Conservation (phyloP, 176 grass and related monocot species). For the Bothriochloa decipiens region DNA sequence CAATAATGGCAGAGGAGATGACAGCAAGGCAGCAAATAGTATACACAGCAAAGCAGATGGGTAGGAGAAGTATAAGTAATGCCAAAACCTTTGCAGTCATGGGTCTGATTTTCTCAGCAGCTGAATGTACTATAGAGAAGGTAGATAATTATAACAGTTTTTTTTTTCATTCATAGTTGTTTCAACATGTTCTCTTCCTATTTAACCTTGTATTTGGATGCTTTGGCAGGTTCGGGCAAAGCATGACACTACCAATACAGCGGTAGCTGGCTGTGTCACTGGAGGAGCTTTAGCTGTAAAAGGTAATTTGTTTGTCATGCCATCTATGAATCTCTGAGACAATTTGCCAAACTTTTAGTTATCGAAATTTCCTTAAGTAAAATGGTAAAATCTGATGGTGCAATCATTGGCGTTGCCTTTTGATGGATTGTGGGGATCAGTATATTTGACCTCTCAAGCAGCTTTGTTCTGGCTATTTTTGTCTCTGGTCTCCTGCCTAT, state of each 20-base stretch:
- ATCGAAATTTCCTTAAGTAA: slow-evolving; percentile 10
- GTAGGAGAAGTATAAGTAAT: slow-evolving; percentile 76
- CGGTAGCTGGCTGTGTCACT: slow-evolving; percentile 84
- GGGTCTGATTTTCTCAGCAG: slow-evolving; percentile 90
- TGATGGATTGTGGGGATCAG: slow-evolving; percentile 3
- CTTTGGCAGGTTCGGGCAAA: slow-evolving; percentile 73
- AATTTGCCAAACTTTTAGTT: background rate
- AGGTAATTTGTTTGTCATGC: slow-evolving; percentile 51
- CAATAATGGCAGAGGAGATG: slow-evolving; percentile 73
- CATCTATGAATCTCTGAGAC: background rate
- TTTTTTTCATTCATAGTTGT: background rate
- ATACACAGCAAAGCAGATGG: slow-evolving; percentile 89
- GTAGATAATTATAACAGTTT: too few species aligned
- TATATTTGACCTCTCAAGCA: background rate
- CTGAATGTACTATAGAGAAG: slow-evolving; percentile 88
- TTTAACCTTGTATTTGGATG: slow-evolving; percentile 22
- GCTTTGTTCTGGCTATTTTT: background rate
- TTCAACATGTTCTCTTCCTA: slow-evolving; percentile 24
- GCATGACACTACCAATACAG: slow-evolving; percentile 91
- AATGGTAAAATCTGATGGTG: background rate
- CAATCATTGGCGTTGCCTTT: background rate
- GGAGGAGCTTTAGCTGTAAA: slow-evolving; percentile 84
- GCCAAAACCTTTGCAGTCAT: slow-evolving; percentile 95
- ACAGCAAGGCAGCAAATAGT: slow-evolving; percentile 79
- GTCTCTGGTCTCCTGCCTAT: background rate